Evolutionary conservation across 371 early-diverging fungal species (phyloP).

Genomic region (Mucor circinelloides): DNA sequence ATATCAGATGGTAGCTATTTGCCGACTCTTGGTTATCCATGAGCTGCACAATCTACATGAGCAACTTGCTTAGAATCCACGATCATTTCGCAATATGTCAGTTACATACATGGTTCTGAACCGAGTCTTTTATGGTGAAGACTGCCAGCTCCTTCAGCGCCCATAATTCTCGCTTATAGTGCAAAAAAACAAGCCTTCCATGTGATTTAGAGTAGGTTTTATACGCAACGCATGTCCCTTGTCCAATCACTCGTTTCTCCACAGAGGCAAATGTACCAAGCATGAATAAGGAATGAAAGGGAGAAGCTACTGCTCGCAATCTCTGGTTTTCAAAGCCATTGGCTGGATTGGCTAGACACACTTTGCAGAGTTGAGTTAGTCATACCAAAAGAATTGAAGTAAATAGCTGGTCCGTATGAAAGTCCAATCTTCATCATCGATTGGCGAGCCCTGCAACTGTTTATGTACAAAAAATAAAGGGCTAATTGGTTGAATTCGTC

Average conservation of each 20-base stretch:
- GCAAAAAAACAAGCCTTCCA: slow-evolving; percentile 33
- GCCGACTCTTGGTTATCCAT: slow-evolving; percentile 21
- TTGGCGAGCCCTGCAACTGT: no score
- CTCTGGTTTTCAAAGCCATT: no score
- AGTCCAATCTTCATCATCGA: no score
- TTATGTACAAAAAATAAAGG: no score
- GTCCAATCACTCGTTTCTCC: slow-evolving; percentile 18
- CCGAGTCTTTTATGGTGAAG: slow-evolving; percentile 18
- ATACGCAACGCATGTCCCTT: slow-evolving; percentile 31
- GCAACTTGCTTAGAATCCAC: neutral
- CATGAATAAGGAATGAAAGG: neutral
- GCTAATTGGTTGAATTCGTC: no score
- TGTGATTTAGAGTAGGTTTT: slow-evolving; percentile 42
- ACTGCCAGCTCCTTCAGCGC: slow-evolving; percentile 31
- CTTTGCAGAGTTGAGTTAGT: no score
- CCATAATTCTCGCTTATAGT: slow-evolving; percentile 41
- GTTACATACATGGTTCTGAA: slow-evolving; percentile 41
- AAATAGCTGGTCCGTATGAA: no score
- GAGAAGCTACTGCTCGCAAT: neutral
- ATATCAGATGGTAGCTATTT: slow-evolving; percentile 21
- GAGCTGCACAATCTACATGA: slow-evolving; percentile 33
- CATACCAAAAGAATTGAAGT: no score
- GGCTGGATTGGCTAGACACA: no score
- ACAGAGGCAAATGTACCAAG: slow-evolving; percentile 40
- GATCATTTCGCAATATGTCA: neutral